phyloP scores from a whole-genome alignment of 2,329 filamentous ascomycete species.

The Orbilia quercus region DNA sequence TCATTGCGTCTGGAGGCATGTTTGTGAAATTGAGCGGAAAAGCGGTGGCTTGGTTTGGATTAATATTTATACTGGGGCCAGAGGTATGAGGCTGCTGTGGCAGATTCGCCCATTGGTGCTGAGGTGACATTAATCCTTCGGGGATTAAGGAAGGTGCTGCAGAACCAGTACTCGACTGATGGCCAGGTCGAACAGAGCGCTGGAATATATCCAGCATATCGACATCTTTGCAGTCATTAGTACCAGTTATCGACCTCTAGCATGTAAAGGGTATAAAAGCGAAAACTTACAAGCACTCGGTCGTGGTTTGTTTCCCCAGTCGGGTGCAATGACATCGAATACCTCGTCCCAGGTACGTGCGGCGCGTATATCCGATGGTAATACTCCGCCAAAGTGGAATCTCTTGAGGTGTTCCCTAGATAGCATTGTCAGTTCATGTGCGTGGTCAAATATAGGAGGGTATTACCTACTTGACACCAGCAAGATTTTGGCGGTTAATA shows the following conservation, averaged over 20 bases:
- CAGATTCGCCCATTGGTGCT: constrained; percentile 5
- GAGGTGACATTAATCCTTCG: constrained; percentile 6
- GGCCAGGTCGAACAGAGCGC: constrained; percentile 26
- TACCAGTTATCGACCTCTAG: background rate
- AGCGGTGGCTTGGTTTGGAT: background rate
- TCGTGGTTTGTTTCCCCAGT: constrained; percentile 46
- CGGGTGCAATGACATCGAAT: constrained; percentile 49
- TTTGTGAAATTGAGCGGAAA: background rate
- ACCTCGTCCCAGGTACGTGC: constrained; percentile 51
- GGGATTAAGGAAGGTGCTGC: background rate
- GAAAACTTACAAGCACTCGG: constrained; percentile 44
- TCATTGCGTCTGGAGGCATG: background rate
- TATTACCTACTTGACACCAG: constrained; percentile 47
- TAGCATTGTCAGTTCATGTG: constrained; percentile 8
- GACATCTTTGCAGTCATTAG: constrained; percentile 37
- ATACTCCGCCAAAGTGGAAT: constrained; percentile 47
- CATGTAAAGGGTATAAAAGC: background rate
- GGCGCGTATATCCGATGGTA: constrained; percentile 45
- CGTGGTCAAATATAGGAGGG: background rate
- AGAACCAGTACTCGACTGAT: background rate
- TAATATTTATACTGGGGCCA: background rate
- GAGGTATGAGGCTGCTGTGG: constrained; percentile 14
- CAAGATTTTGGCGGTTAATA: constrained; percentile 54
- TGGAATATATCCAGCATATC: constrained; percentile 55
- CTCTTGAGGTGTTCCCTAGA: constrained; percentile 49